phyloP scores from a whole-genome alignment of 257 asterid genomes.

The Solanum pinnatisectum region DNA sequence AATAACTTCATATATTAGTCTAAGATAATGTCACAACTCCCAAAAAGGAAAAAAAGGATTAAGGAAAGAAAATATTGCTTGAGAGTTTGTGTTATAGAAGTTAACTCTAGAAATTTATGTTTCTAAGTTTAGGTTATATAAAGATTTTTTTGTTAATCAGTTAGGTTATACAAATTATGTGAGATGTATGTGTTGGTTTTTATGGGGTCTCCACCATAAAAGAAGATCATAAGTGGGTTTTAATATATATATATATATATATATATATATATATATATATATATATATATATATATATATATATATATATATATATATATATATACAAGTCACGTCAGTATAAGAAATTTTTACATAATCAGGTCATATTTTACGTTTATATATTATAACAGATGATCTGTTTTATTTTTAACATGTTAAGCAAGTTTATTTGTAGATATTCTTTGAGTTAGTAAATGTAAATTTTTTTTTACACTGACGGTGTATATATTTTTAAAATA shows the following conservation, averaged over 20 bases:
- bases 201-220: constrained; percentile 19
- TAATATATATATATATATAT: background rate
- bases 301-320: background rate
- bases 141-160: background rate
- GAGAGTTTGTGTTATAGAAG: background rate
- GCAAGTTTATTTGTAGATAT: background rate
- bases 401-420: background rate
- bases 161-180: background rate
- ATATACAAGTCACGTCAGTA: background rate
- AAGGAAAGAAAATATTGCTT: background rate
- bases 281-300: background rate
- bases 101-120: background rate
- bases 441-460: background rate
- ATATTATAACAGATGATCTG: background rate
- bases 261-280: background rate
- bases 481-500: background rate
- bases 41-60: background rate
- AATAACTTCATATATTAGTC: background rate
- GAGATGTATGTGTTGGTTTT: background rate
- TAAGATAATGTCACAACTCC: background rate
- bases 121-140: background rate
- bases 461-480: background rate
- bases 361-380: background rate
- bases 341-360: background rate
- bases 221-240: constrained; percentile 22